phyloP scores from a whole-genome alignment of 345 rosid species.

The Euclidium syriacum region DNA sequence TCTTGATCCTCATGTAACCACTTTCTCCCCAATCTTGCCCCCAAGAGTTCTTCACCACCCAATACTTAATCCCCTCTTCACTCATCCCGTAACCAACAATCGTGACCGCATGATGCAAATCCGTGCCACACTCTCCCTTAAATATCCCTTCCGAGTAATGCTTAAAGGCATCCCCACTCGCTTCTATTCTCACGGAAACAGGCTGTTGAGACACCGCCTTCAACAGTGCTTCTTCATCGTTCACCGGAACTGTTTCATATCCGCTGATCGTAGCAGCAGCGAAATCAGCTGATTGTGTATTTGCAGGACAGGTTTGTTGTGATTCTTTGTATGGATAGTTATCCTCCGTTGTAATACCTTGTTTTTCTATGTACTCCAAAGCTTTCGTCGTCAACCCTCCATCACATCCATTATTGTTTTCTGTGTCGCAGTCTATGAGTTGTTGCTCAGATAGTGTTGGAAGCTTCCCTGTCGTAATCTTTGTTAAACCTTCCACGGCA shows the following conservation, averaged over 20 bases:
- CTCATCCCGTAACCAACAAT: slow-evolving; percentile 34
- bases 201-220: not conserved
- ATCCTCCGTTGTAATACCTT: slow-evolving; percentile 30
- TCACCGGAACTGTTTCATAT: not conserved
- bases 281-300: too few species aligned
- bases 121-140: slow-evolving; percentile 23
- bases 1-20: slow-evolving; percentile 38
- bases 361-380: slow-evolving; percentile 16
- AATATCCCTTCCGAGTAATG: slow-evolving; percentile 29
- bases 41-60: slow-evolving; percentile 52
- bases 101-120: slow-evolving; percentile 35
- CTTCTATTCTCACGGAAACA: slow-evolving; percentile 33
- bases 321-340: too few species aligned
- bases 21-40: slow-evolving; percentile 38
- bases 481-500: slow-evolving; percentile 29
- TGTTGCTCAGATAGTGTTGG: slow-evolving; percentile 35
- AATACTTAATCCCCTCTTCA: slow-evolving; percentile 21
- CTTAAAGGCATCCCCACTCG: not conserved
- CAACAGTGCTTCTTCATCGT: not conserved
- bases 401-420: slow-evolving; percentile 28
- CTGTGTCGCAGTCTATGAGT: slow-evolving; percentile 37
- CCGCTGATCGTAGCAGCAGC: not conserved
- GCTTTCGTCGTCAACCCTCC: slow-evolving; percentile 27
- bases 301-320: too few species aligned
- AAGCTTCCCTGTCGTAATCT: slow-evolving; percentile 29